Percentiles rank a stretch among this genome's conserved stretches.
Conservation (phyloP, 225 moss, liverwort and hornwort genomes). For the Marchantia paleacea region DNA sequence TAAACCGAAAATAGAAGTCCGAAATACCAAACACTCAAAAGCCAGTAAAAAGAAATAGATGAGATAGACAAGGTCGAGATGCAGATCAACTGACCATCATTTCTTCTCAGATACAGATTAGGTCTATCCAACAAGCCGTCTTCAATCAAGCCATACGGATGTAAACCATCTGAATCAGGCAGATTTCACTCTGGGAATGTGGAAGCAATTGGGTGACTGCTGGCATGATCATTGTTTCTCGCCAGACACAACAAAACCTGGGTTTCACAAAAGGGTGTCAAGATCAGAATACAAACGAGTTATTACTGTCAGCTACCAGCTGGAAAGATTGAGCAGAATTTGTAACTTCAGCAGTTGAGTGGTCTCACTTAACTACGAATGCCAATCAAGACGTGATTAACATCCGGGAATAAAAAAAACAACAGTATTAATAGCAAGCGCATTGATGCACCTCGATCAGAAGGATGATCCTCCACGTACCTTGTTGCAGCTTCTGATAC, state of each 20-base stretch:
- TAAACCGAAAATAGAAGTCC: too few relatives aligned
- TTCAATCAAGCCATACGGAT: background rate
- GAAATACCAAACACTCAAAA: too few relatives aligned
- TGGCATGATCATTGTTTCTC: constrained; percentile 3
- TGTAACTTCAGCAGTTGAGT: background rate
- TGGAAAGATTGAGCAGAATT: background rate
- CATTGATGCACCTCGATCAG: background rate
- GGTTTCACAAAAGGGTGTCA: background rate
- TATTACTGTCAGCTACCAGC: background rate
- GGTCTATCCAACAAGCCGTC: too few relatives aligned
- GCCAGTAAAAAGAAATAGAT: too few relatives aligned
- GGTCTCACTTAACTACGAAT: background rate
- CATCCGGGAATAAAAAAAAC: too few relatives aligned
- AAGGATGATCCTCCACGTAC: constrained; percentile 4
- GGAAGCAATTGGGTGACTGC: background rate
- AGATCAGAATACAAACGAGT: constrained; percentile 4
- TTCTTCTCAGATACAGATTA: too few relatives aligned
- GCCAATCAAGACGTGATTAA: background rate
- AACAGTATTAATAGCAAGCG: too few relatives aligned
- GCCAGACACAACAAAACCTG: constrained; percentile 4
- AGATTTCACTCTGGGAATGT: background rate
- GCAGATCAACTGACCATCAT: too few relatives aligned
- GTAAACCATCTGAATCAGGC: background rate
- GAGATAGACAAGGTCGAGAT: too few relatives aligned
- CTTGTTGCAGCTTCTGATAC: background rate